These are phyloP conservation scores for Fusarium oxysporum DNA, from an alignment of 2,329 filamentous ascomycete species.

Conservation along the genomic window DNA sequence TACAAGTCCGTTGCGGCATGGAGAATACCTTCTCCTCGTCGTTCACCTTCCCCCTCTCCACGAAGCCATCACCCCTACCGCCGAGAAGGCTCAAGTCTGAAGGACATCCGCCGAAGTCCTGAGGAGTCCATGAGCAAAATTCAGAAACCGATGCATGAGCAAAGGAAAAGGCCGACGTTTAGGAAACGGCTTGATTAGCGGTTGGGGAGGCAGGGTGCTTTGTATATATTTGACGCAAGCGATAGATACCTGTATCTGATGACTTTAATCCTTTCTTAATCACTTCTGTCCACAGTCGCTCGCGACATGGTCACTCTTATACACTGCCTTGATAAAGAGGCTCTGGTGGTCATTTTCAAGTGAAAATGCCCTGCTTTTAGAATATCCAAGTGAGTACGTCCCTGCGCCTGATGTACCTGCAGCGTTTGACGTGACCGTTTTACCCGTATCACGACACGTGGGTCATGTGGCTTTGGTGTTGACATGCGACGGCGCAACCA, in stretches of 20 bases:
- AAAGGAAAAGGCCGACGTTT: constrained; percentile 55
- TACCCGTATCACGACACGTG: constrained; percentile 41
- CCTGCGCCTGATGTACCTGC: constrained; percentile 43
- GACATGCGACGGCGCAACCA: constrained; percentile 36
- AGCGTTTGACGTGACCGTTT: constrained; percentile 37
- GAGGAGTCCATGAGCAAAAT: constrained; percentile 60
- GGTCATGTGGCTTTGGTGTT: constrained; percentile 45
- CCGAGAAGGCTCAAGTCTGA: constrained; percentile 38
- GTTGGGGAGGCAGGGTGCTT: constrained; percentile 44
- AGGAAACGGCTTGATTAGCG: constrained; percentile 57
- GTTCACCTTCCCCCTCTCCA: constrained; percentile 51
- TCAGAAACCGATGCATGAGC: constrained; percentile 59
- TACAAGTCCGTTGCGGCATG: constrained; percentile 49
- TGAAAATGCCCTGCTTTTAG: constrained; percentile 40
- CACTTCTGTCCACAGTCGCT: constrained; percentile 13
- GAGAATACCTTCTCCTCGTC: constrained; percentile 51
- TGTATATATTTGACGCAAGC: constrained; percentile 56
- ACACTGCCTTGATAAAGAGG: constrained; percentile 16
- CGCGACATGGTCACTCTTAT: constrained; percentile 34
- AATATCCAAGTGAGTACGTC: constrained; percentile 35
- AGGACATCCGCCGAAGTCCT: constrained; percentile 58
- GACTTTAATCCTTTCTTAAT: constrained; percentile 48
- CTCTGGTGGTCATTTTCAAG: constrained; percentile 40
- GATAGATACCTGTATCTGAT: constrained; percentile 55
- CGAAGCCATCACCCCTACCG: constrained; percentile 49